Evolutionary conservation across 78 protist genomes (phyloP).

Genomic region (slime mould (Dictyostelium discoideum)): DNA sequence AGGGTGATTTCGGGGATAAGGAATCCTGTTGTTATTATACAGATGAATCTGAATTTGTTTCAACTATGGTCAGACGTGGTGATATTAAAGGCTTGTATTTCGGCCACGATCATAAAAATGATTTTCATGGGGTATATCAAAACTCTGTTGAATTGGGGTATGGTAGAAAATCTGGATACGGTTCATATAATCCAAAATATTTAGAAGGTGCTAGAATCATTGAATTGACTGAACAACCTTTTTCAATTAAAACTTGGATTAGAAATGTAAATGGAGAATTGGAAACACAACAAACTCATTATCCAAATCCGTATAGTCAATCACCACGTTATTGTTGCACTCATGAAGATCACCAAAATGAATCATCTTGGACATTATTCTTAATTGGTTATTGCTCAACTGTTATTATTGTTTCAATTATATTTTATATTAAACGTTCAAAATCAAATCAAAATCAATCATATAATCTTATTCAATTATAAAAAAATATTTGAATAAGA

Average conservation of each 20-base stretch:
- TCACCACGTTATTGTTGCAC: neutral
- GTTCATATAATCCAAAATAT: conserved; percentile 28
- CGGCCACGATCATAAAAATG: conserved; percentile 53
- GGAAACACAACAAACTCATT: conserved; percentile 17
- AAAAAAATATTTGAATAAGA: too few species aligned
- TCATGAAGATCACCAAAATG: neutral
- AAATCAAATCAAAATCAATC: neutral
- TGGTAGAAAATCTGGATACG: conserved; percentile 62
- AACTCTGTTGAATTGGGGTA: conserved; percentile 4
- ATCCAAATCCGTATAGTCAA: neutral
- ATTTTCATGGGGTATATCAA: conserved; percentile 17
- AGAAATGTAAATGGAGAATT: conserved; percentile 21
- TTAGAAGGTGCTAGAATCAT: conserved; percentile 45
- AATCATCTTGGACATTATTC: neutral
- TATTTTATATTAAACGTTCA: neutral
- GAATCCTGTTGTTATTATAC: conserved; percentile 35
- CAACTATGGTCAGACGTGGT: conserved; percentile 1
- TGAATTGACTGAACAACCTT: conserved; percentile 4
- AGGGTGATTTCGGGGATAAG: conserved; percentile 43
- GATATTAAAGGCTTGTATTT: conserved; percentile 39
- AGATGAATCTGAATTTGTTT: neutral
- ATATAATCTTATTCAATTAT: too few species aligned
- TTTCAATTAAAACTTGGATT: conserved; percentile 23
- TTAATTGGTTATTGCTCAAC: neutral
- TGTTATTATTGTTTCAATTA: neutral